These are phyloP conservation scores for Cryptococcus sp. DNA, from an alignment of 1,284 basidiomycete genomes.

Conservation along the genomic window DNA sequence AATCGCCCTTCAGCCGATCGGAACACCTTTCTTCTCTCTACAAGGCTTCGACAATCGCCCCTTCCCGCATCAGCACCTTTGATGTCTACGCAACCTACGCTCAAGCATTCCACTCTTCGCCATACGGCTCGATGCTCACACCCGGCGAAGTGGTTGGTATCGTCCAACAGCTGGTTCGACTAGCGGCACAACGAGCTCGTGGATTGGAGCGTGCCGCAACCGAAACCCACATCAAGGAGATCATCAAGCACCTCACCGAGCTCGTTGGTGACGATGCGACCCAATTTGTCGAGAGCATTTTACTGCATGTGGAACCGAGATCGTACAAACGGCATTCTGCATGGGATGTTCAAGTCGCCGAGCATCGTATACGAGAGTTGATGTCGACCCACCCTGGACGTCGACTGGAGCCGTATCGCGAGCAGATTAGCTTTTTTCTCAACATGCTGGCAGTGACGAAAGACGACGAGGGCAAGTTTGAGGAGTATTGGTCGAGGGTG, in stretches of 20 bases:
- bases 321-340: not conserved
- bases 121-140: not conserved
- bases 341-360: conserved; percentile 3
- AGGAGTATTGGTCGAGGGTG: not conserved
- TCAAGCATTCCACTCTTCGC: not conserved
- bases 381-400: conserved; percentile 16
- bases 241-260: not conserved
- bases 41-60: not conserved
- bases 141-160: not conserved
- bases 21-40: not conserved
- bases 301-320: not conserved
- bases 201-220: not conserved
- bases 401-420: not conserved
- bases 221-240: not conserved
- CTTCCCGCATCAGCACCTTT: not conserved
- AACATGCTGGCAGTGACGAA: not conserved
- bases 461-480: not conserved
- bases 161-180: not conserved
- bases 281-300: not conserved
- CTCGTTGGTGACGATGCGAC: not conserved
- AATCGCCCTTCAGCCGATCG: not conserved
- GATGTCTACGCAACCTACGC: not conserved
- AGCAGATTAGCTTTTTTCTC: not conserved
- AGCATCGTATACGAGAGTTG: not conserved
- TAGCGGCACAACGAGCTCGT: not conserved